Conservation (phyloP, 176 grass and related monocot species). For the Otatea glauca region DNA sequence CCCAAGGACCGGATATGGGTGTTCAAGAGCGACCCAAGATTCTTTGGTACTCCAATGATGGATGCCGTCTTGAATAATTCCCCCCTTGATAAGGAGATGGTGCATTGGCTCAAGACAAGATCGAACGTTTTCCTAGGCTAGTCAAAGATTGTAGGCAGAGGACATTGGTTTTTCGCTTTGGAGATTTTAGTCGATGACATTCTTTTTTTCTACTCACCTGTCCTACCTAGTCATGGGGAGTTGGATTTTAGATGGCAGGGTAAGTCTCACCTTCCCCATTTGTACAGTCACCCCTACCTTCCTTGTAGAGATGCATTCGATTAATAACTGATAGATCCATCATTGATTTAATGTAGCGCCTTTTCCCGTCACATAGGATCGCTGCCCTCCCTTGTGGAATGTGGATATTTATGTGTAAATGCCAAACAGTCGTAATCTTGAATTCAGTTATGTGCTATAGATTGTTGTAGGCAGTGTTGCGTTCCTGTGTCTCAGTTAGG, state of each 20-base stretch:
- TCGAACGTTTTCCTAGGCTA: constrained; percentile 83
- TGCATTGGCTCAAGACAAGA: constrained; percentile 96
- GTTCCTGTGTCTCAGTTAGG: background rate
- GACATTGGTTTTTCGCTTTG: constrained; percentile 40
- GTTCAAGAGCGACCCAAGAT: constrained; percentile 84
- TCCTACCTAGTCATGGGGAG: constrained; percentile 50
- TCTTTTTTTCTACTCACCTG: constrained; percentile 71
- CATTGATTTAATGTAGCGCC: constrained; percentile 60
- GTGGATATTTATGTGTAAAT: constrained; percentile 49
- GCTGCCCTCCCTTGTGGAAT: constrained; percentile 14
- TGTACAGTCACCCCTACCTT: constrained; percentile 58
- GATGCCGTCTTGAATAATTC: constrained; percentile 85
- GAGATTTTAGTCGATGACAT: constrained; percentile 62
- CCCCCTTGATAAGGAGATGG: constrained; percentile 91
- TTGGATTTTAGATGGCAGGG: constrained; percentile 67
- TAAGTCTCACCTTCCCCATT: constrained; percentile 48
- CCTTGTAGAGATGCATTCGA: constrained; percentile 67
- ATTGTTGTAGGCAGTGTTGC: constrained; percentile 14
- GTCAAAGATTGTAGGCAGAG: constrained; percentile 53
- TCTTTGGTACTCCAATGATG: constrained; percentile 98
- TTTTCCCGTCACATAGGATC: constrained; percentile 42
- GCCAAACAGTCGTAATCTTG: constrained; percentile 42
- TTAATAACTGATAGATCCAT: constrained; percentile 62
- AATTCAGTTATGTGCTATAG: constrained; percentile 40
- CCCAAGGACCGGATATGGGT: constrained; percentile 95